Evolutionary conservation across 2,329 filamentous ascomycete genomes (phyloP).

Genomic region (Fusarium papillatum): DNA sequence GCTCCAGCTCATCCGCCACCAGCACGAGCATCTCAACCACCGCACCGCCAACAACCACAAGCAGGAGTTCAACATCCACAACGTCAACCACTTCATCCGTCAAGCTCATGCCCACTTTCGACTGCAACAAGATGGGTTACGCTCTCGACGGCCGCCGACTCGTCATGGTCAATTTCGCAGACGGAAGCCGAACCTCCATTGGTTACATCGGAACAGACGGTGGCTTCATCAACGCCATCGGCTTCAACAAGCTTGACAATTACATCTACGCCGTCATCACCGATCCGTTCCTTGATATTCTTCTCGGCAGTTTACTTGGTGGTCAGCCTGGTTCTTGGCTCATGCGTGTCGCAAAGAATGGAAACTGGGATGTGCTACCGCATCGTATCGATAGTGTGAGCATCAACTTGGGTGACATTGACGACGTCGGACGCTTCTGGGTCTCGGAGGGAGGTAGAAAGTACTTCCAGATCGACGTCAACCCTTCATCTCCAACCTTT

Average conservation of each 20-base stretch:
- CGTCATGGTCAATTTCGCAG: conserved; percentile 17
- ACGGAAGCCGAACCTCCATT: not conserved
- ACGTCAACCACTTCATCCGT: not conserved
- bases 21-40: not conserved
- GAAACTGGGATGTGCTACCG: not conserved
- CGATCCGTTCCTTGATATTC: not conserved
- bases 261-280: conserved; percentile 38
- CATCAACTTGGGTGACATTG: conserved; percentile 34
- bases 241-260: conserved; percentile 37
- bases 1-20: not conserved
- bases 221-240: conserved; percentile 27
- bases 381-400: not conserved
- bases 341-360: conserved; percentile 32
- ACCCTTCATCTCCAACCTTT: not conserved
- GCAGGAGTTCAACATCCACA: not conserved
- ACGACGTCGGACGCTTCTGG: conserved; percentile 25
- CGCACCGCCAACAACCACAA: conserved; percentile 1
- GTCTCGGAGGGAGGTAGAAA: conserved; percentile 6
- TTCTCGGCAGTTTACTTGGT: not conserved
- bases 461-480: conserved; percentile 33
- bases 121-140: conserved; percentile 29
- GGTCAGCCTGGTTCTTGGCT: conserved; percentile 3
- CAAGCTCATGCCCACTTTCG: conserved; percentile 26
- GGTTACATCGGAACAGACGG: conserved; percentile 9
- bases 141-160: conserved; percentile 15